Evolutionary conservation across 2,329 filamentous ascomycete species (phyloP).

Genomic region (Talaromyces sp.): DNA sequence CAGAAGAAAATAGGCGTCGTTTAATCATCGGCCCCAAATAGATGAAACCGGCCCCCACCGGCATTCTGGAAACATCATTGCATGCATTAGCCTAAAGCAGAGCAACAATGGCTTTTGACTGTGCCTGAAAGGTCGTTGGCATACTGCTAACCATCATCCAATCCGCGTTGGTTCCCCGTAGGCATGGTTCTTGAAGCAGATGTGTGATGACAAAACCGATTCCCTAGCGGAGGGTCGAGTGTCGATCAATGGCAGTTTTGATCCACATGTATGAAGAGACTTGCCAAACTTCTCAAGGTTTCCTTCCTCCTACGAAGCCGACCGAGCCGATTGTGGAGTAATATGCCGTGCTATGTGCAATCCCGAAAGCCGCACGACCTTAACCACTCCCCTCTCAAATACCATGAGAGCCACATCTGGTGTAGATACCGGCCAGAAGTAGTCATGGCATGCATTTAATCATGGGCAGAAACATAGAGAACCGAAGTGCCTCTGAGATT

Average conservation of each 20-base stretch:
- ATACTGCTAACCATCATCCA: not conserved
- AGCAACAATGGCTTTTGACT: not conserved
- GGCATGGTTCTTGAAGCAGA: not conserved
- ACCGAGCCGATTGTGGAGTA: not conserved
- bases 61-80: not conserved
- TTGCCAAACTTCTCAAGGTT: not conserved
- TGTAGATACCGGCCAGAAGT: not conserved
- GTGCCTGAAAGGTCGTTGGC: not conserved
- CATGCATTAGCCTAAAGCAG: not conserved
- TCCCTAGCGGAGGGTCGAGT: not conserved
- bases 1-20: not conserved
- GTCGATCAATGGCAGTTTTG: not conserved
- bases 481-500: not conserved
- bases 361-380: not conserved
- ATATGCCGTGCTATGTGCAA: not conserved
- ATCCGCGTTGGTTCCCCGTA: not conserved
- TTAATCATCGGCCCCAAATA: slow-evolving; percentile 1
- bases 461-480: not conserved
- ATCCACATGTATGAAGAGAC: not conserved
- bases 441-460: not conserved
- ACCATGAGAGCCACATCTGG: not conserved
- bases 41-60: slow-evolving; percentile 14
- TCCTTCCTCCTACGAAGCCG: not conserved
- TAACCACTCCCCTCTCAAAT: not conserved
- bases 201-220: not conserved